Percentiles rank a stretch among this genome's conserved stretches.
Evolutionary conservation across 768 basidiomycete genomes (phyloP).

Genomic region (Termitomyces sp.): DNA sequence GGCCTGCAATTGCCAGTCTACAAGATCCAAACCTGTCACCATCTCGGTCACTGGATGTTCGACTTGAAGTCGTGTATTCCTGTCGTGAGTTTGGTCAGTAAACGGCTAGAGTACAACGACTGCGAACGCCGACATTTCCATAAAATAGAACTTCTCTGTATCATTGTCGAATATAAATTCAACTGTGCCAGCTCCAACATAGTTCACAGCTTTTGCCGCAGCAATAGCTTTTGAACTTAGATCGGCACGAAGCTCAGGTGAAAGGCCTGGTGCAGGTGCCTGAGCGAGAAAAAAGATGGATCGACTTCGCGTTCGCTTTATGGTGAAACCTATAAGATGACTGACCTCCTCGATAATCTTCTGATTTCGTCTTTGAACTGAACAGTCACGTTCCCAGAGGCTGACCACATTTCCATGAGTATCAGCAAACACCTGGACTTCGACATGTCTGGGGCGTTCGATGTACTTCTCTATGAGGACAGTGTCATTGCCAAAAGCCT

Average conservation of each 20-base stretch:
- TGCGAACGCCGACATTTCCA: conserved; percentile 72
- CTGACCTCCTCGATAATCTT: conserved; percentile 89
- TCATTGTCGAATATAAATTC: conserved; percentile 97
- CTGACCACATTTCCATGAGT: conserved; percentile 74
- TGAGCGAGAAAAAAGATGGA: conserved; percentile 22
- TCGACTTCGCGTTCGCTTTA: neutral
- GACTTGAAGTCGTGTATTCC: conserved; percentile 83
- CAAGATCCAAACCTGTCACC: conserved; percentile 90
- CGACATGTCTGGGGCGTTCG: conserved; percentile 81
- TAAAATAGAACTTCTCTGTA: conserved; percentile 82
- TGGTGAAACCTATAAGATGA: neutral
- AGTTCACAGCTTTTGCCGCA: conserved; percentile 83
- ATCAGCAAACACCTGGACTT: conserved; percentile 95
- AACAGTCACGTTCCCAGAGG: conserved; percentile 94
- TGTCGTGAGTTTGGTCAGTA: conserved; percentile 18
- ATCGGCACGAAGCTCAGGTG: conserved; percentile 71
- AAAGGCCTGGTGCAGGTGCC: conserved; percentile 89
- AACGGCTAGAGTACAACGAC: neutral
- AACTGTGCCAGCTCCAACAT: conserved; percentile 90
- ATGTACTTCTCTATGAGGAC: conserved; percentile 91
- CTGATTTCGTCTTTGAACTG: conserved; percentile 88
- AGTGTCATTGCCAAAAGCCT: conserved; percentile 81
- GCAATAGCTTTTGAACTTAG: conserved; percentile 84
- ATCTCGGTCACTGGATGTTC: conserved; percentile 95
- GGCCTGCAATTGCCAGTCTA: conserved; percentile 92